Base-by-base conservation (phyloP, 768 basidiomycete genomes). In the Mycena olivaceomarginata region DNA sequence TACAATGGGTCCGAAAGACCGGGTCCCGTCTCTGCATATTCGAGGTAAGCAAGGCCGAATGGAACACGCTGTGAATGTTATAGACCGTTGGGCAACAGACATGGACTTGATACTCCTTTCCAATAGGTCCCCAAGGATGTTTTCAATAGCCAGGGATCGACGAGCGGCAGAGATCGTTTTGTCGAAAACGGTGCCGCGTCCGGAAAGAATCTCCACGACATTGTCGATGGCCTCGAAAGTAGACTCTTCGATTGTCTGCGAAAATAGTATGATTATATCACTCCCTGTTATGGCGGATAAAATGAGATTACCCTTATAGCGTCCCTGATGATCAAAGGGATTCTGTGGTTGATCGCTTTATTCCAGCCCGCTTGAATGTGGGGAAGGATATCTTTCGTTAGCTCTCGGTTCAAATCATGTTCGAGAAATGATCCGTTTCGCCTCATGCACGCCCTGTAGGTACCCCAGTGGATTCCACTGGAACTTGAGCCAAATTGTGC, bases 311-410 rank as follows among this genome's bases (percentile, higher is more conserved):
- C 72, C 46, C 15, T 5, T 5, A 20, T 68, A 0, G 60, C 41
- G 2, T 74, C 60, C 41, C 57, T 67, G 4, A 78, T 25, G 2
- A 39, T 22, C 22, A 62, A 22, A 0, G 77, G 77, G 8, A 78
- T 67, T 4, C 40, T n/a, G 25, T 67, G 20, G 22, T 75, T 78
- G 9, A 78, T 41, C 0, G 22, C 51, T 0, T 2, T 6, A 41
- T 72, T 74, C 77, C 77, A 78, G 40, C 8, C 45, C 7, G 20
- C 12, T 45, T 71, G 72, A 31, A 78, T 65, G 4, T 2, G 46
- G 0, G 77, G 77, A 0, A 78, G 37, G 10, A 78, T 78, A 1
- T 4, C 16, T 40, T 25, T 16, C 0, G 70, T 78, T 1, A 78
- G 56, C 1, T 60, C 59, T 1, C 63, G n/a, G 51, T 78, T 78